These are phyloP conservation scores for Gynochthodes officinalis DNA, from an alignment of 257 asterid genomes.

Conservation along the genomic window DNA sequence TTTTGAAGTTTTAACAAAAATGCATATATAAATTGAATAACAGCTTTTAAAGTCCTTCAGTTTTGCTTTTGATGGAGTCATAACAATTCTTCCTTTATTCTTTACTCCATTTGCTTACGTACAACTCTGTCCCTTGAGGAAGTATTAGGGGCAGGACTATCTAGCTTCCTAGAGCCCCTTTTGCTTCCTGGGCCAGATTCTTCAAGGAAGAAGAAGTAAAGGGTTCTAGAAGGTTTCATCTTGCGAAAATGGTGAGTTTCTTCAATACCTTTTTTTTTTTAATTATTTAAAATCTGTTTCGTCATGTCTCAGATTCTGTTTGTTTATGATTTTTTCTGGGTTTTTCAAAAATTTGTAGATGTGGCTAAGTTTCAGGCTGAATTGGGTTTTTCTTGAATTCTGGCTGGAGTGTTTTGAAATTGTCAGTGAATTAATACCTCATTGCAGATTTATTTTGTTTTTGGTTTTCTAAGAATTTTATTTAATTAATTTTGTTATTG, in stretches of 20 bases:
- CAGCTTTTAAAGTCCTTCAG: background rate
- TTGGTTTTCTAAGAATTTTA: background rate
- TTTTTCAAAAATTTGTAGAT: background rate
- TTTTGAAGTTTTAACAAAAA: background rate
- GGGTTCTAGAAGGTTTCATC: conserved; percentile 8
- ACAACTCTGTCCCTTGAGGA: background rate
- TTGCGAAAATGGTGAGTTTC: conserved; percentile 3
- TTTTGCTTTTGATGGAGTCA: background rate
- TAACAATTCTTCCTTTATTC: conserved; percentile 1
- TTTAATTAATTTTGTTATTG: background rate
- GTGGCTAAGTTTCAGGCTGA: background rate
- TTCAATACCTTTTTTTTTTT: background rate
- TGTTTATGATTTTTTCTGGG: background rate
- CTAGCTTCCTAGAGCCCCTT: conserved; percentile 15
- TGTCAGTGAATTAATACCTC: background rate
- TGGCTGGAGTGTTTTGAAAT: background rate
- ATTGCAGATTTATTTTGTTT: background rate
- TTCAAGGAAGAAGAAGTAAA: background rate
- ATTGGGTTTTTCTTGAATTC: background rate
- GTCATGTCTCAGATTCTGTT: background rate
- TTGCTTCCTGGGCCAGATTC: background rate
- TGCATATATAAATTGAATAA: background rate
- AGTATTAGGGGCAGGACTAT: conserved; percentile 14
- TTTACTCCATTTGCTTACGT: background rate
- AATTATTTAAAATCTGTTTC: no score